phyloP scores from a whole-genome alignment of 2,329 filamentous ascomycete species.

The Aspergillus pseudoviridinutans region DNA sequence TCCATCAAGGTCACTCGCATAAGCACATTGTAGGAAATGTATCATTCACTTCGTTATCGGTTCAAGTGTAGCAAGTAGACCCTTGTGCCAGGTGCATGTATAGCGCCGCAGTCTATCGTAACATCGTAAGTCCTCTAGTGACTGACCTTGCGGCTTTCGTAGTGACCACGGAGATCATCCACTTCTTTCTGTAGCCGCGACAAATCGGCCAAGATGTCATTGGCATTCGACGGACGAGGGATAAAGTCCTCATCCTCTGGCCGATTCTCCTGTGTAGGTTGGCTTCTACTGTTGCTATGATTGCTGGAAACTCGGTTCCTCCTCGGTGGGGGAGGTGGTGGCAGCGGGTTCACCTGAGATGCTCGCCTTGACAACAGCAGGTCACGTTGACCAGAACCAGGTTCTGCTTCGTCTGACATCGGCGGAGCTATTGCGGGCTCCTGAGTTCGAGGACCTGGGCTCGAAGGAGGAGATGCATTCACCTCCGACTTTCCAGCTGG shows the following conservation, averaged over 20 bases:
- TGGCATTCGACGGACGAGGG: constrained; percentile 40
- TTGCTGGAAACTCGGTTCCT: constrained; percentile 41
- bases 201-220: constrained; percentile 68
- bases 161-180: constrained; percentile 51
- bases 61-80: background rate
- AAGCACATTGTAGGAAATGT: background rate
- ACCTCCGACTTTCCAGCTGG: constrained; percentile 47
- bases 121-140: constrained; percentile 16
- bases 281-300: constrained; percentile 32
- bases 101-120: background rate
- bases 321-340: constrained; percentile 47
- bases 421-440: constrained; percentile 7
- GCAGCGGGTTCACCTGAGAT: constrained; percentile 25
- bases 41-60: background rate
- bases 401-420: constrained; percentile 10
- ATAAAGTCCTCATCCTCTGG: constrained; percentile 21
- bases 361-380: constrained; percentile 27
- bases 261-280: constrained; percentile 16
- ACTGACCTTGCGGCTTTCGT: constrained; percentile 31
- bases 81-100: background rate
- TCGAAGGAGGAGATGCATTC: constrained; percentile 27
- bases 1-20: background rate
- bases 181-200: constrained; percentile 70
- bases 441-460: constrained; percentile 24
- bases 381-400: constrained; percentile 13